Conservation (phyloP, 2,329 filamentous ascomycete genomes). For the Colletotrichum melonis region DNA sequence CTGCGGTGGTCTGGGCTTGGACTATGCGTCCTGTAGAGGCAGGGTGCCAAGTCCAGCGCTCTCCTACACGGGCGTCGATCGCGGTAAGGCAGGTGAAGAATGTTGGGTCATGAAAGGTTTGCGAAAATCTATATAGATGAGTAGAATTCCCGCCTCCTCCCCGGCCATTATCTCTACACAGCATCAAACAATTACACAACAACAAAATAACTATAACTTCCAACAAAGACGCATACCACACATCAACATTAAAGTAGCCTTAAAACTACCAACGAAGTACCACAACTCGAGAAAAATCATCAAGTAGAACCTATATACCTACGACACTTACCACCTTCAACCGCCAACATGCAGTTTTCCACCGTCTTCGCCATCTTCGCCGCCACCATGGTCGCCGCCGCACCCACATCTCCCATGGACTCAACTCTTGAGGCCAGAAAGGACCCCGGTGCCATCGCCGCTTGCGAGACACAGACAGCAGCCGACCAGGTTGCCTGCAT, state of each 20-base stretch:
- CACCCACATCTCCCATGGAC: neutral
- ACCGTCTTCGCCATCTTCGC: neutral
- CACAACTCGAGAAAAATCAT: accelerated
- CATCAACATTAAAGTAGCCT: accelerated
- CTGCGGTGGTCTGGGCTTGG: neutral
- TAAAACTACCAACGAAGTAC: neutral
- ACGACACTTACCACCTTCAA: neutral
- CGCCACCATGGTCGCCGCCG: neutral
- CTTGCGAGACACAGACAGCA: neutral
- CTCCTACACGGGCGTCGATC: neutral
- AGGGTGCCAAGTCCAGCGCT: neutral
- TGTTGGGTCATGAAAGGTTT: neutral
- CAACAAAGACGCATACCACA: neutral
- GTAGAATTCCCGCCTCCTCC: neutral
- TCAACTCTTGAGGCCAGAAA: neutral
- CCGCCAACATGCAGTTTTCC: neutral
- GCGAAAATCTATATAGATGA: neutral
- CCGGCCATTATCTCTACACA: accelerated
- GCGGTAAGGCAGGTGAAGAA: neutral
- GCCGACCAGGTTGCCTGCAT: neutral
- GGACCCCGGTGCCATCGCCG: neutral
- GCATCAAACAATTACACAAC: neutral
- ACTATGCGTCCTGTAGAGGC: neutral
- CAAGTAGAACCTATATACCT: neutral
- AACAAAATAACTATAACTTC: accelerated